A percentile compares a stretch with the other conserved stretches of the same genome.
Evolutionary conservation across 371 early-diverging fungal species (phyloP).

Genomic region (Syncephalastrum sp.): DNA sequence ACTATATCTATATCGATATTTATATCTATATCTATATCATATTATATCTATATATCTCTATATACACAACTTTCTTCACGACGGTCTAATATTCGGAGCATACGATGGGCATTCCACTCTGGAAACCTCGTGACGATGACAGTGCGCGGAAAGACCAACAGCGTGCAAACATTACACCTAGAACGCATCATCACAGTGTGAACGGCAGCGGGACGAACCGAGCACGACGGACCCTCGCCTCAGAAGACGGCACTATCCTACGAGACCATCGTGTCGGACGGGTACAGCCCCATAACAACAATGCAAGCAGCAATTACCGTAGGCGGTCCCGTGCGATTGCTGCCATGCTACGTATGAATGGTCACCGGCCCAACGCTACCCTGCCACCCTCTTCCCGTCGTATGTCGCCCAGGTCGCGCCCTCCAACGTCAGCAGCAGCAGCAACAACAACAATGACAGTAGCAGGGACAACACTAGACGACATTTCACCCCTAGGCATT

Average conservation of each 20-base stretch:
- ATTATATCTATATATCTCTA: too few species aligned
- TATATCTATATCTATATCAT: too few species aligned
- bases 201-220: too few species aligned
- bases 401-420: not conserved
- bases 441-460: not conserved
- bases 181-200: too few species aligned
- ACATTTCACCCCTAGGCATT: not conserved
- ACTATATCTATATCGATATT: too few species aligned
- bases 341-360: too few species aligned
- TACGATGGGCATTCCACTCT: slow-evolving; percentile 11
- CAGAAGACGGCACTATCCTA: too few species aligned
- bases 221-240: too few species aligned
- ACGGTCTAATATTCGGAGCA: too few species aligned
- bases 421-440: not conserved
- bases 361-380: too few species aligned
- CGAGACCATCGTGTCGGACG: slow-evolving; percentile 1
- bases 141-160: not conserved
- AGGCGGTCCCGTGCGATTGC: too few species aligned
- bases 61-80: too few species aligned
- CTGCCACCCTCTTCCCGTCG: not conserved
- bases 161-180: not conserved
- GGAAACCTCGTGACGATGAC: slow-evolving; percentile 13
- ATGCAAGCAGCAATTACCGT: slow-evolving; percentile 3
- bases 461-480: not conserved
- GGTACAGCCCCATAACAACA: slow-evolving; percentile 1